phyloP scores from a whole-genome alignment of 225 moss, liverwort and hornwort species.

The Physcomitrellopsis africana region DNA sequence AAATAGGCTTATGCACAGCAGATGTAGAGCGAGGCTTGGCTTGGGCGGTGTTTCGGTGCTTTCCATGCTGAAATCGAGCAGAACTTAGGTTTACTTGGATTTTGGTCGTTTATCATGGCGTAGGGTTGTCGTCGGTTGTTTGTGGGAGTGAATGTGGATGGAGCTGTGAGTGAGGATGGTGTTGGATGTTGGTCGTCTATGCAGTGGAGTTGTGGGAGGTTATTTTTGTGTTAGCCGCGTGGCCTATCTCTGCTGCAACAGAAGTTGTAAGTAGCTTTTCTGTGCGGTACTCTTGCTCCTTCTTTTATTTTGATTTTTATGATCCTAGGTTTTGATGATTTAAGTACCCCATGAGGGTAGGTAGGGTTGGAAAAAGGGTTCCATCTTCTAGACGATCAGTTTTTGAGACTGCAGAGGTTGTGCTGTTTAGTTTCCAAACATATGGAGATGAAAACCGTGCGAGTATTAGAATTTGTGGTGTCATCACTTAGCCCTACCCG shows the following conservation, averaged over 20 bases:
- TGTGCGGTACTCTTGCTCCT: not conserved
- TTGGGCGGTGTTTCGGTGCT: not conserved
- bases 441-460: not conserved
- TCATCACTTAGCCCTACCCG: not conserved
- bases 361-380: not conserved
- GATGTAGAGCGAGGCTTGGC: not conserved
- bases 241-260: not conserved
- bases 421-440: not conserved
- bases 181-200: not conserved
- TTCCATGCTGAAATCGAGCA: not conserved
- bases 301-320: too few species aligned
- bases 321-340: constrained; percentile 10
- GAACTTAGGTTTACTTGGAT: too few species aligned
- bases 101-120: not conserved
- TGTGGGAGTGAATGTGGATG: not conserved
- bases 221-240: constrained; percentile 3
- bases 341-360: not conserved
- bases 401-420: constrained; percentile 1
- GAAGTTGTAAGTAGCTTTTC: constrained; percentile 20
- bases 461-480: not conserved
- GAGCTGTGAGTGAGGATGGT: not conserved
- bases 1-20: not conserved
- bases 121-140: constrained; percentile 18
- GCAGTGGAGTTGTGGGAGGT: not conserved
- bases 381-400: not conserved